Conservation (phyloP, 768 basidiomycete species). For the Suillus clintonianus region DNA sequence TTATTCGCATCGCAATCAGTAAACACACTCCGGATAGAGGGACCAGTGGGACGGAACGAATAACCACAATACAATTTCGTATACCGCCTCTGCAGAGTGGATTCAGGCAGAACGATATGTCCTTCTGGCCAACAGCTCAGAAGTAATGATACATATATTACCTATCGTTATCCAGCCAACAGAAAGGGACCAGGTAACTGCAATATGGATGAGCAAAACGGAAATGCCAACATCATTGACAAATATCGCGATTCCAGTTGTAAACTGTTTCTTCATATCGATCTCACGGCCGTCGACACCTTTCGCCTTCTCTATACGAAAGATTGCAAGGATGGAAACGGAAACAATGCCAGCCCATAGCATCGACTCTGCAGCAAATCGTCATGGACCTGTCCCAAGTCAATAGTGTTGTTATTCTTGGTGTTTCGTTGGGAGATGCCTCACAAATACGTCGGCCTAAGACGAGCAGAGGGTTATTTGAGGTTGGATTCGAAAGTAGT, state of each 20-base stretch:
- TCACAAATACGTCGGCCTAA: conserved; percentile 11
- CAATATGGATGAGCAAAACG: neutral
- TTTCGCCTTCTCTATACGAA: conserved; percentile 14
- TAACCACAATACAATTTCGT: neutral
- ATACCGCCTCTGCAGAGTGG: neutral
- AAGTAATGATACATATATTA: neutral
- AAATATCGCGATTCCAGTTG: neutral
- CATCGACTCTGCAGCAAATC: conserved; percentile 8
- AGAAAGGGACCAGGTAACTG: neutral
- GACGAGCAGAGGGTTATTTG: conserved; percentile 1
- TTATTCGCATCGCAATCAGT: conserved; percentile 35
- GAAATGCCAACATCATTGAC: neutral
- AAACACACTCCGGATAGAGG: neutral
- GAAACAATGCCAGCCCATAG: conserved; percentile 6
- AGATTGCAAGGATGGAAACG: conserved; percentile 19
- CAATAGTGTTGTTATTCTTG: neutral
- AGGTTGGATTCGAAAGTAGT: neutral
- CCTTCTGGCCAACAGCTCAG: neutral
- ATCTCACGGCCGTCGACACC: neutral
- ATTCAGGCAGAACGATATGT: neutral
- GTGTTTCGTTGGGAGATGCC: neutral
- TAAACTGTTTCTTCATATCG: neutral
- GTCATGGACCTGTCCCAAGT: conserved; percentile 7
- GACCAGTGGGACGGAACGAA: neutral
- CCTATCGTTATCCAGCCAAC: neutral